Conservation (phyloP, 2,329 filamentous ascomycete species). For the Magnaporthiopsis incrustans region DNA sequence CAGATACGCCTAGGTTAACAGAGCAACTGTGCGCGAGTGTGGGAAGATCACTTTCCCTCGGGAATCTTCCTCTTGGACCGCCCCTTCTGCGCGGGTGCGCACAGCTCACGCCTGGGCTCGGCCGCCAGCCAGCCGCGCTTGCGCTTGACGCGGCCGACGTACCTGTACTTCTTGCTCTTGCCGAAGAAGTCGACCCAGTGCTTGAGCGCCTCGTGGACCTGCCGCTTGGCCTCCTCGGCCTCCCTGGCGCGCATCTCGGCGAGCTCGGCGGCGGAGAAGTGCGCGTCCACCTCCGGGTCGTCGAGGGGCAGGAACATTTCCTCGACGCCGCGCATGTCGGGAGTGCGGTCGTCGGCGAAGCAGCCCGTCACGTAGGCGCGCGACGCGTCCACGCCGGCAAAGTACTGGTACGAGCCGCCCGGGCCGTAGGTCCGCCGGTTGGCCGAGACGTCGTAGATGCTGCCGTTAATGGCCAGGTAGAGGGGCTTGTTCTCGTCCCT, state of each 20-base stretch:
- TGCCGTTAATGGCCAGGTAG: slow-evolving; percentile 84
- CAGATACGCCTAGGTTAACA: background rate
- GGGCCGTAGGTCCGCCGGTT: slow-evolving; percentile 68
- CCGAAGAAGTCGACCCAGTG: slow-evolving; percentile 83
- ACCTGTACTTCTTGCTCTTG: slow-evolving; percentile 71
- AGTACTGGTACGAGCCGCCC: slow-evolving; percentile 78
- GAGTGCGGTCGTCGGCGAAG: slow-evolving; percentile 75
- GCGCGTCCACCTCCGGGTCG: slow-evolving; percentile 51
- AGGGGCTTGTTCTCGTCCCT: slow-evolving; percentile 66
- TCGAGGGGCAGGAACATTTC: slow-evolving; percentile 68
- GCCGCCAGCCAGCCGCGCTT: slow-evolving; percentile 51
- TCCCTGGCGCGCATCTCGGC: slow-evolving; percentile 52
- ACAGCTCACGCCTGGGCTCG: slow-evolving; percentile 41
- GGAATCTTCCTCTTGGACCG: slow-evolving; percentile 51
- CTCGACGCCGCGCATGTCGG: slow-evolving; percentile 82
- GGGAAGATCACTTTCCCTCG: slow-evolving; percentile 23
- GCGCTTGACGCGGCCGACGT: slow-evolving; percentile 66
- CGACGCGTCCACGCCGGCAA: slow-evolving; percentile 78
- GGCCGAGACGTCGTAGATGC: slow-evolving; percentile 74
- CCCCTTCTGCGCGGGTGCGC: slow-evolving; percentile 57
- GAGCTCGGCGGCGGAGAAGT: slow-evolving; percentile 48
- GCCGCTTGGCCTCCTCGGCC: slow-evolving; percentile 51
- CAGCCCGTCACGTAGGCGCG: slow-evolving; percentile 90
- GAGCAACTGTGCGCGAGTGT: background rate
- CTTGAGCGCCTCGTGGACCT: slow-evolving; percentile 58